Evolutionary conservation across 2,329 filamentous ascomycete species (phyloP), one percentile per base, ranked within the genome.

Genomic region (Botrytis medusae): DNA sequence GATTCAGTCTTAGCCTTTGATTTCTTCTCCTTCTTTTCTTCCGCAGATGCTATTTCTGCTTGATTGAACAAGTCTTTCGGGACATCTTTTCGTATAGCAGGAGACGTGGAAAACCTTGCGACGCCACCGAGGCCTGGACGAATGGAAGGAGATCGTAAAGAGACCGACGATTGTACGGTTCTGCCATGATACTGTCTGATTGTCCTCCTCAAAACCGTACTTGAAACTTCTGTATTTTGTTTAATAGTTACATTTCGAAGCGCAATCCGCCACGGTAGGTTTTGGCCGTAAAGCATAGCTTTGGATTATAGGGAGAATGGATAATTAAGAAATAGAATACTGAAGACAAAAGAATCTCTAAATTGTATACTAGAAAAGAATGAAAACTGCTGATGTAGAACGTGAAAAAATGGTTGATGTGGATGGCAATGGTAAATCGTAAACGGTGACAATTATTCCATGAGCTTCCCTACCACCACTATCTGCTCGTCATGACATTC

Each of bases 231-330:
- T 72, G 76, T 77, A 42, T 51, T 69, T 46, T 72, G 71, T 46
- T 69, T 69, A 60, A 74, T 22, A 72, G 77, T 73, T 54, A 77
- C 75, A 63, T 77, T 79, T 72, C 78, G 76, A 67, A 81, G 84
- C 78, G 88, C 88, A 82, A 85, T 84, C 84, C 89, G 87, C 90
- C 89, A 92, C 83, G 89, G 87, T 80, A 91, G 83, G 77, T 87
- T 87, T 82, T 89, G 88, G 79, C 88, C 86, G 84, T 89, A 88
- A 81, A 90, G 85, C 90, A 91, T 92, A 76, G 73, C 76, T 76
- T 44, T 76, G 71, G 57, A 59, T 51, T 54, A 59, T 54, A 22
- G 25, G 20, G 40, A 48, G 42, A 42, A 54, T 60, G 34, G 44
- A 32, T 22, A 37, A 44, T 42, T 71, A 71, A 60, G 51, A 54